Evolutionary conservation across 306 rosid genomes (phyloP), one percentile per base, ranked within the genome.

Genomic region (Neltuma alba): DNA sequence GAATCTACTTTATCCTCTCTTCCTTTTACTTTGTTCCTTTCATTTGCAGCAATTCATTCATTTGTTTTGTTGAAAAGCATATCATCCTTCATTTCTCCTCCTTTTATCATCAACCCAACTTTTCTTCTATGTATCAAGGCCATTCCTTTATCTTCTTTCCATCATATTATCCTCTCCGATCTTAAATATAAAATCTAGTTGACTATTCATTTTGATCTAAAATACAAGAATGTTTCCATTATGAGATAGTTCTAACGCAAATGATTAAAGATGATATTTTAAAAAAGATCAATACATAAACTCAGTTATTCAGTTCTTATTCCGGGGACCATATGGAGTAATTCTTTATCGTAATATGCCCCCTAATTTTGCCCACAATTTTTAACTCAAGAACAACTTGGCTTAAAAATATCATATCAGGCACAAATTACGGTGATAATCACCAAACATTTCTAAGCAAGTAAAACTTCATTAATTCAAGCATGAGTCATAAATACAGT

Each of bases 21-120:
- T 75, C 80, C 77, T 55, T 55, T 55, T 55, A 23, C 75, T 83
- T 81, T 85, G 91, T 89, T 85, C 87, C 93, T 89, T 88, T 82
- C 86, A 88, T 86, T 87, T 91, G 87, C 89, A 85, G 91, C 94
- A 89, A 89, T 81, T 89, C 83, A 21, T 54, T 86, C 18, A 25
- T 20, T 54, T 21, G 14, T 9, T 54, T 9, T 3, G 87, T 83
- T 92, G 90, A 88, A 90, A 82, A 83, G 33, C n/a, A 20, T 52
- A 20, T 18, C 58, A 7, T 52, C 58, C 58, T 52, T 52, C 25
- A n/a, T n/a, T n/a, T n/a, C n/a, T n/a, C 58, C 7, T 7, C 2
- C 11, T 52, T 52, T 50, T 52, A 6, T 52, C 58, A 52, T n/a
- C n/a, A 7, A n/a, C 58, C 58, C 10, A 52, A n/a, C 27, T n/a